A percentile compares a stretch with the other conserved stretches of the same genome.
Conservation (phyloP, 2,329 filamentous ascomycete genomes). For the Pseudonectria foliicola region DNA sequence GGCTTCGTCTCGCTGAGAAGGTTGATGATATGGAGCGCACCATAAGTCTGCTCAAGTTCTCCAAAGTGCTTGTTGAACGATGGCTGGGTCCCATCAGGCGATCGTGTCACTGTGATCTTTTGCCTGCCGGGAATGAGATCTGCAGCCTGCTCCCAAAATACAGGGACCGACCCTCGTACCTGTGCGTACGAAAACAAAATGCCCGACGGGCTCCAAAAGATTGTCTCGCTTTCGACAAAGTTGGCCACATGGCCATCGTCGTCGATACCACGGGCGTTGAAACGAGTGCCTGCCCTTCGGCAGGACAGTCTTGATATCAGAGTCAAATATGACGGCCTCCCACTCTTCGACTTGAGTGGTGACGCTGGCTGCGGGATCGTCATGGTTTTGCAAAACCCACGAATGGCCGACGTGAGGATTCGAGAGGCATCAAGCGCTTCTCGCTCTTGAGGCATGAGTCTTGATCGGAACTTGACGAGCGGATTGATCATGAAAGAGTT, state of each 20-base stretch:
- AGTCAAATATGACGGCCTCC: slow-evolving; percentile 76
- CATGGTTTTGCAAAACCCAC: slow-evolving; percentile 84
- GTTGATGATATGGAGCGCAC: slow-evolving; percentile 87
- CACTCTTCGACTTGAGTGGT: slow-evolving; percentile 60
- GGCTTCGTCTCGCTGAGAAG: slow-evolving; percentile 85
- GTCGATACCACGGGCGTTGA: slow-evolving; percentile 95
- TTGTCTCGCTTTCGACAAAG: slow-evolving; percentile 95
- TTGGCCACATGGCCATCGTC: slow-evolving; percentile 97
- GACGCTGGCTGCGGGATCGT: slow-evolving; percentile 72
- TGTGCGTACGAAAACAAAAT: slow-evolving; percentile 90
- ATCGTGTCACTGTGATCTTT: slow-evolving; percentile 86
- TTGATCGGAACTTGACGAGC: slow-evolving; percentile 79
- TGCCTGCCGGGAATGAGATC: slow-evolving; percentile 87
- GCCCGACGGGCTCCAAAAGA: slow-evolving; percentile 74
- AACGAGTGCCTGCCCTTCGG: slow-evolving; percentile 82
- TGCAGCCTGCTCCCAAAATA: slow-evolving; percentile 94
- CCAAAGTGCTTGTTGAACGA: slow-evolving; percentile 95
- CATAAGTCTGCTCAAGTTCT: slow-evolving; percentile 77
- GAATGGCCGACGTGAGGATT: slow-evolving; percentile 87
- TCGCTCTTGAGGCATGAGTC: slow-evolving; percentile 68
- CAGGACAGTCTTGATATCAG: slow-evolving; percentile 90
- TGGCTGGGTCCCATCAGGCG: slow-evolving; percentile 82
- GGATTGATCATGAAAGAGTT: slow-evolving; percentile 98
- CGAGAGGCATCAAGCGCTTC: slow-evolving; percentile 76
- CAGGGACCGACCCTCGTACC: slow-evolving; percentile 82